phyloP scores from a whole-genome alignment of 139 green algal species.

The Chlamydomonas schloesseri region DNA sequence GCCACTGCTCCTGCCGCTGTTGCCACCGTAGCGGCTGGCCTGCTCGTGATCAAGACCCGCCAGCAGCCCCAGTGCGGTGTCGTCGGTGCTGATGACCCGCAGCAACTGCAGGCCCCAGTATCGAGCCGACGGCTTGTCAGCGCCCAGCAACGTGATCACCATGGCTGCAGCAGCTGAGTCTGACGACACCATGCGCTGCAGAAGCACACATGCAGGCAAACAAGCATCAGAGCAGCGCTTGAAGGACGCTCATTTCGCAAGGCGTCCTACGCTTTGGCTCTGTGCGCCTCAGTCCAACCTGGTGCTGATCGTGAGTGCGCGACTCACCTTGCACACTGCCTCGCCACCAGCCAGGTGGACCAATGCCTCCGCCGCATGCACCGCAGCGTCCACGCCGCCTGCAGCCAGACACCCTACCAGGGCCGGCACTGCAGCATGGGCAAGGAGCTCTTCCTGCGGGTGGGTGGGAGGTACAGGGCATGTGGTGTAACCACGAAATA shows the following conservation, averaged over 20 bases:
- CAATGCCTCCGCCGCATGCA: constrained; percentile 56
- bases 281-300: too few relatives aligned
- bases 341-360: constrained; percentile 44
- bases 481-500: too few relatives aligned
- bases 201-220: too few relatives aligned
- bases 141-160: not conserved
- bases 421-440: constrained; percentile 37
- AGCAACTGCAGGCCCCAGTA: constrained; percentile 50
- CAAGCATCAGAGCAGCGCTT: too few relatives aligned
- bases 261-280: too few relatives aligned
- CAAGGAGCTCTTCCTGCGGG: constrained; percentile 49
- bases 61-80: not conserved
- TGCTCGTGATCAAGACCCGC: not conserved
- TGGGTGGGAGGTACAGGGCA: too few relatives aligned
- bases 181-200: not conserved
- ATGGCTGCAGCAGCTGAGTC: not conserved
- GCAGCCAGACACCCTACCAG: constrained; percentile 33
- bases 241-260: too few relatives aligned
- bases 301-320: too few relatives aligned
- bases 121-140: not conserved
- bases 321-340: not conserved
- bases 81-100: constrained; percentile 21
- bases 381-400: not conserved
- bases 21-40: not conserved
- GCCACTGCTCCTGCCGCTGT: too few relatives aligned